Conservation (phyloP, 2,329 filamentous ascomycete genomes). For the Didymella exigua region DNA sequence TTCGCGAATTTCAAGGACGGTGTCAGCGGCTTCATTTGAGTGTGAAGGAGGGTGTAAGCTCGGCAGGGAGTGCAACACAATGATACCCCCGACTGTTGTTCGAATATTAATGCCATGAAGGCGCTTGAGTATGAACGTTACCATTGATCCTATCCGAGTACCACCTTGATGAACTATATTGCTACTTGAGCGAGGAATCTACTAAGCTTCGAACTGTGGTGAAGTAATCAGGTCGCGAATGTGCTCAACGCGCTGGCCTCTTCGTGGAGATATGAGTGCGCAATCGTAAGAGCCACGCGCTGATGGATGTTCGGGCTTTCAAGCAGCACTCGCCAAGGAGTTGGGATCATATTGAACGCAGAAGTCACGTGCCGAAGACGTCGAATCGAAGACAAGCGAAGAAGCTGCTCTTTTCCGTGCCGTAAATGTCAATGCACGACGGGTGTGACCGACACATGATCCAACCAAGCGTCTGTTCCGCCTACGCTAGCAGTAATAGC, state of each 20-base stretch:
- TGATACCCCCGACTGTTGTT: too few species aligned
- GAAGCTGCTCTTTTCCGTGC: not conserved
- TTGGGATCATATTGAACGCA: not conserved
- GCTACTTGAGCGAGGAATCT: not conserved
- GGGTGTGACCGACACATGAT: constrained; percentile 1
- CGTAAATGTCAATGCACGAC: not conserved
- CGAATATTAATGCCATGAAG: too few species aligned
- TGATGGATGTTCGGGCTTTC: not conserved
- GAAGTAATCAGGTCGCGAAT: not conserved
- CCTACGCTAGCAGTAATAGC: not conserved
- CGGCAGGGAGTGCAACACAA: too few species aligned
- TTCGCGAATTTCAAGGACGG: constrained; percentile 49
- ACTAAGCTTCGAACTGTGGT: not conserved
- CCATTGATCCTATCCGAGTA: too few species aligned
- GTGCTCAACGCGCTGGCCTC: not conserved
- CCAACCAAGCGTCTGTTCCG: not conserved
- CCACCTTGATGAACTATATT: too few species aligned
- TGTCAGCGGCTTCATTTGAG: not conserved
- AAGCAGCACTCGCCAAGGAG: not conserved
- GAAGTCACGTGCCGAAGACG: not conserved
- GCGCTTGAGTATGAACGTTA: too few species aligned
- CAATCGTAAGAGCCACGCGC: not conserved
- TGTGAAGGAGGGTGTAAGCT: not conserved
- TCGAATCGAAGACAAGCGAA: not conserved
- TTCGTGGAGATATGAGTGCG: not conserved